Evolutionary conservation across 2,329 filamentous ascomycete genomes (phyloP), one percentile per base, ranked within the genome.

Genomic region (Sporothrix schenckii): DNA sequence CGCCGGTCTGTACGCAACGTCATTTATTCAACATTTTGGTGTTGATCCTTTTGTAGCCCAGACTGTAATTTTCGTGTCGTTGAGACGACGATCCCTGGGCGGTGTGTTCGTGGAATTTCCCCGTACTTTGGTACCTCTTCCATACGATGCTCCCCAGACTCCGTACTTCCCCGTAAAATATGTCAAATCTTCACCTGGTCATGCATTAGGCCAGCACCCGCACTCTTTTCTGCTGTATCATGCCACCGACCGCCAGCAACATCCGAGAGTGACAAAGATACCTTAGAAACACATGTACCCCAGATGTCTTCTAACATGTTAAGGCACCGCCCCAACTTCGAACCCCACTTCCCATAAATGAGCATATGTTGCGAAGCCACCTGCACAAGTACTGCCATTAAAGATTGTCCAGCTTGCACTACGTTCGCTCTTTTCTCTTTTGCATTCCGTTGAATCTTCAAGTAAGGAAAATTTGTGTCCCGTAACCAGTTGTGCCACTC

Each of bases 141-240:
- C 61, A 50, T 67, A 27, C 27, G 13, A 67, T 49, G 14, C 66
- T 47, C 66, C 56, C 52, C n/a, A 24, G 44, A 21, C 61, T 54
- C 49, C 66, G 66, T 56, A 56, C 49, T 68, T 68, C 66, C 65
- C 66, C 66, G 66, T 67, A 56, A 54, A 67, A 53, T 39, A 30
- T 39, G 65, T 10, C 19, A 53, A 63, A 19, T 41, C 44, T 11
- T 47, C 41, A 34, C 4, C 34, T 34, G 34, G 34, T 34, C 34
- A 34, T 7, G 34, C 34, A 34, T 34, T 34, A 34, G 34, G 2
- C 34, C 34, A 34, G 7, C n/a, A 50, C 34, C 30, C 50, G 44
- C 50, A 58, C 60, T 34, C 41, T 66, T 58, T 52, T 49, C 58
- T 58, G 60, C 60, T 61, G 69, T 58, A 54, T 66, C 69, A 70